Base-by-base conservation (phyloP, 768 basidiomycete species). In the Megacollybia marginata region DNA sequence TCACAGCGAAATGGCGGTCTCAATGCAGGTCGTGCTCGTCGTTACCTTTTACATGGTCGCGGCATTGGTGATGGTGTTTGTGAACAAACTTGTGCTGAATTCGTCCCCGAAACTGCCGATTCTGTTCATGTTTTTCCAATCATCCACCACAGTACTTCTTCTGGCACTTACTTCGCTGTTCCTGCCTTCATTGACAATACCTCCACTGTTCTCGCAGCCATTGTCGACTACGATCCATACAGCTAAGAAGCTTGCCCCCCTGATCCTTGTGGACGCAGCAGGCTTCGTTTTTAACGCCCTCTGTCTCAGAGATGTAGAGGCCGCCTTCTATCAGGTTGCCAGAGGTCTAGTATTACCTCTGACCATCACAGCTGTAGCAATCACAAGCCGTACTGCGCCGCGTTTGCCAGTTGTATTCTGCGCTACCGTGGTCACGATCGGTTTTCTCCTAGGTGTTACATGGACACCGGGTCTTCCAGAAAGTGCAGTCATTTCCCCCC, bases 321-420 rank as follows among this genome's bases (percentile, higher is more conserved):
- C 88, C 3, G 80, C 83, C 1, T 91, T 85, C 64, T 91, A 88
- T 65, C 87, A 88, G 72, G 88, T 94, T 57, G 91, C 90, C 1
- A 71, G 90, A 55, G 90, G 91, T 0, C 75, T 94, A 34, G 83
- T 89, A 2, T 73, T 94, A 5, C 91, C 91, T 0, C 72, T 89
- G 45, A 94, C 91, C 1, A 88, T 92, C 49, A 53, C 78, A 19
- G 80, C 90, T 38, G 85, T 87, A 2, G 82, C 81, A 35, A 42
- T 79, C 18, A 66, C 80, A 52, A 80, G 81, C 31, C 65, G 73
- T 46, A 55, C 83, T 0, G 74, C 79, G 0, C 85, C 88, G 0
- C 80, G 84, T 6, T 48, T 73, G 8, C 68, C 72, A 18, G 79
- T 86, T 34, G 70, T 87, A n/a, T 51, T 71, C 48, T 78, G 83